phyloP scores from a whole-genome alignment of 306 rosid species.

The Prunus persica region Prunus_persica_NCBIv2 NC_034010.1:22572501-22573000 shows the following conservation, averaged over 20 bases:
- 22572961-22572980: slow-evolving; percentile 94
- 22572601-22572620: background rate
- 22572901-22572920: background rate
- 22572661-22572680: background rate
- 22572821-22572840: background rate
- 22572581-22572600: too few relatives aligned
- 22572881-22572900: background rate
- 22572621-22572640: background rate
- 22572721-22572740: background rate
- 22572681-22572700: background rate
- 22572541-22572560: background rate
- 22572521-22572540: background rate
- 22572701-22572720: background rate
- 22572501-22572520: background rate
- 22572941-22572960: slow-evolving; percentile 47
- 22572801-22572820: background rate
- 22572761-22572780: background rate
- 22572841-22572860: background rate
- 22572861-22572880: background rate
- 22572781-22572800: background rate
- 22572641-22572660: background rate
- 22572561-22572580: too few relatives aligned
- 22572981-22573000: slow-evolving; percentile 98
- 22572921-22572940: background rate
- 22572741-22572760: background rate